These are phyloP conservation scores for Fraxinus floribunda DNA, from an alignment of 305 asterid species.

Conservation along the genomic window DNA sequence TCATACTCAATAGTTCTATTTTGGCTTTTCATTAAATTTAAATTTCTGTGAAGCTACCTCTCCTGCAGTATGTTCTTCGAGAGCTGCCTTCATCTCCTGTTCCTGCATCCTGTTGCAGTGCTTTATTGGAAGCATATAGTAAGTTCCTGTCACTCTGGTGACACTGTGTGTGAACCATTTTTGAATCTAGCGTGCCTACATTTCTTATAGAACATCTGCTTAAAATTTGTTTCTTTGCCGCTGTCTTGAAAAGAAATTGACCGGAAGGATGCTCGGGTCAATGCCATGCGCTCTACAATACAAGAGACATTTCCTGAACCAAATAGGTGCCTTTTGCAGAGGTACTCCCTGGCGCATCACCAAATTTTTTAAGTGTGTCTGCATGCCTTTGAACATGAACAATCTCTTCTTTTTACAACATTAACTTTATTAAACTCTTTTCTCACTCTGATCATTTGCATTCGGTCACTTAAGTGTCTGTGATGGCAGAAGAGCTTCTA, in stretches of 20 bases:
- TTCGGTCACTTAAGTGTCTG: constrained; percentile 5
- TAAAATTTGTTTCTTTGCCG: constrained; percentile 26
- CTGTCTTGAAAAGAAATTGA: constrained; percentile 62
- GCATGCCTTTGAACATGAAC: constrained; percentile 1
- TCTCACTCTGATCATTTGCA: constrained; percentile 12
- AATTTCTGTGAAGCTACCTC: constrained; percentile 21
- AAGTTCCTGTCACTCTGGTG: constrained; percentile 29
- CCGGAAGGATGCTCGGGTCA: constrained; percentile 77
- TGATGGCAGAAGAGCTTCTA: neutral
- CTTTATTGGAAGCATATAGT: constrained; percentile 95
- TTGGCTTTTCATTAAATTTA: constrained; percentile 23
- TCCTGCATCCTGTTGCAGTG: constrained; percentile 97
- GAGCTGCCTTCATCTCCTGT: constrained; percentile 99
- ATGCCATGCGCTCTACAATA: constrained; percentile 80
- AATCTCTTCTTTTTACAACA: constrained; percentile 7
- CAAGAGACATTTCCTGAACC: constrained; percentile 97
- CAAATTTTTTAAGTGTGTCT: constrained; percentile 8
- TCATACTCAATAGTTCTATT: constrained; percentile 15
- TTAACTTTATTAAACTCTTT: neutral
- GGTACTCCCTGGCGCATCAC: constrained; percentile 45
- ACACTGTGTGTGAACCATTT: constrained; percentile 19
- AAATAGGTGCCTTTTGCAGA: constrained; percentile 88
- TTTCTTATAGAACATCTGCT: constrained; percentile 4
- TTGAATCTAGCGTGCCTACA: constrained; percentile 18
- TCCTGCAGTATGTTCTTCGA: constrained; percentile 90